Evolutionary conservation across 257 asterid species (phyloP).

Genomic region (Linderniella brevidens): DNA sequence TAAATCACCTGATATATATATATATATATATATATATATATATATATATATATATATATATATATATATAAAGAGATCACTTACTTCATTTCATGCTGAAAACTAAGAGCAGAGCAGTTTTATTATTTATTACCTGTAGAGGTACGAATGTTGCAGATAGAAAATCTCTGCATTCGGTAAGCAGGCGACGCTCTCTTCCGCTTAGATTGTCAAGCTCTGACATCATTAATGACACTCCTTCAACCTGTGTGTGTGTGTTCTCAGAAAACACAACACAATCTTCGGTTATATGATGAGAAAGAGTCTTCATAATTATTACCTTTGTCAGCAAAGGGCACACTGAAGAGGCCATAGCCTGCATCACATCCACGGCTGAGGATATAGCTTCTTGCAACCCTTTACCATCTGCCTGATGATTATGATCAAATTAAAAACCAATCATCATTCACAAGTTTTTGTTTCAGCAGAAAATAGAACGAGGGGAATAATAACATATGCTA

Average conservation of each 20-base stretch:
- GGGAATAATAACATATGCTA: no score
- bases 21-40: no score
- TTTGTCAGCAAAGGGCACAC: slow-evolving; percentile 34
- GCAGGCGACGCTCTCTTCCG: slow-evolving; percentile 30
- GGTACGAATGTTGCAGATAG: slow-evolving; percentile 35
- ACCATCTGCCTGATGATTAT: slow-evolving; percentile 49
- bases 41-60: no score
- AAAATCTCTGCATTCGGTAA: slow-evolving; percentile 43
- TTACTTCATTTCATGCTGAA: no score
- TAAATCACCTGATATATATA: no score
- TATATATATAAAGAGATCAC: no score
- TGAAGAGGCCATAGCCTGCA: slow-evolving; percentile 75
- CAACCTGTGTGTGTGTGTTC: slow-evolving; percentile 47
- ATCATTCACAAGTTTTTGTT: no score
- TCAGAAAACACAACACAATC: background rate
- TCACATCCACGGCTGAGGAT: slow-evolving; percentile 59
- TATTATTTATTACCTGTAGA: slow-evolving; percentile 31
- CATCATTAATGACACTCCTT: slow-evolving; percentile 29
- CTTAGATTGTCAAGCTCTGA: slow-evolving; percentile 40
- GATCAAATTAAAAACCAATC: no score
- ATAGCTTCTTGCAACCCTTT: slow-evolving; percentile 46
- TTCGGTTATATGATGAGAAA: background rate
- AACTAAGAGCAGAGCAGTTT: no score
- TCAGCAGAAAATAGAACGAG: background rate
- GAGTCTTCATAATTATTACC: slow-evolving; percentile 20